Base-by-base conservation (phyloP, 2,329 filamentous ascomycete species). In the Emericellopsis cladophorae region DNA sequence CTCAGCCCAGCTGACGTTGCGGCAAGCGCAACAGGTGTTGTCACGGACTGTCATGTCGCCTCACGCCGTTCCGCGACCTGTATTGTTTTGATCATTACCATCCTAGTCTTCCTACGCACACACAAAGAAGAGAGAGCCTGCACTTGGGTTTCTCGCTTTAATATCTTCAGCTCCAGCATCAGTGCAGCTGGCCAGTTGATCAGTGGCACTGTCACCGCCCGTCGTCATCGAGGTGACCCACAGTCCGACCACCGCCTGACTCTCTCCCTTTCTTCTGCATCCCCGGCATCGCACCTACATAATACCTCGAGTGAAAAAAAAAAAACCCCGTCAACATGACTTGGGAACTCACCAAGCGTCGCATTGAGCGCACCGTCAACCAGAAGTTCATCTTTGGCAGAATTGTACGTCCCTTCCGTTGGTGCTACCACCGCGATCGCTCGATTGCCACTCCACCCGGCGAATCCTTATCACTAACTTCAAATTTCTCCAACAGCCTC, bases 301-400 rank as follows among this genome's bases (percentile, higher is more conserved):
- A 26, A 9, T 23, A 37, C 9, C 35, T 10, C n/a, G n/a, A 10
- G 32, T 11, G 9, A 22, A 37, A 6, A 40, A 39, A 36, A 29
- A 40, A n/a, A n/a, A n/a, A n/a, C n/a, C n/a, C 18, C 22, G 38
- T 26, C 51, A 50, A 40, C 50, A 79, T 79, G 75, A 56, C 70
- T 48, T 74, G 73, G 68, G 71, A 79, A 56, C 63, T 76, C 37
- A 70, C 60, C 37, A 66, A 70, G 46, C 73, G 79, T 53, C 75
- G 79, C 50, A 61, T 84, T 53, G 60, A 76, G 53, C 74, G 81
- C 56, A 64, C 75, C 52, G 67, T 83, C 54, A 86, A 59, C 46
- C 48, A 48, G 59, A 79, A 80, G 60, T 87, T 77, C 60, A 77
- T 88, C 48, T 84, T 78, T 59, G 82, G 81, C 48, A 75, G 74